A percentile compares a stretch with the other conserved stretches of the same genome.
phyloP scores from a whole-genome alignment of 2,329 filamentous ascomycete species.

The Nigrospora sphaerica region DNA sequence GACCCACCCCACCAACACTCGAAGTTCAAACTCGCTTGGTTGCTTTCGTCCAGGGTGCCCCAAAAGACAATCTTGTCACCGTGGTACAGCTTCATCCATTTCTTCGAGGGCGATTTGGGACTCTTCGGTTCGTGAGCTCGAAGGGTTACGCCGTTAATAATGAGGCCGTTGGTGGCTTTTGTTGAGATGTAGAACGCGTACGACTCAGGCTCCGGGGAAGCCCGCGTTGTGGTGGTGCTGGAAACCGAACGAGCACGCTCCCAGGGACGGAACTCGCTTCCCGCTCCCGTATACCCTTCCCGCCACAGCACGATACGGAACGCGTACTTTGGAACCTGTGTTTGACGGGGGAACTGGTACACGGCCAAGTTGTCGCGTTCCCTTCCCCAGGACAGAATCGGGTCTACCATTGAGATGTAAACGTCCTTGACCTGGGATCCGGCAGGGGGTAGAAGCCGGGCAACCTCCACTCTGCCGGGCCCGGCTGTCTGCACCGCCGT shows the following conservation, averaged over 20 bases:
- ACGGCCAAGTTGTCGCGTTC: slow-evolving; percentile 59
- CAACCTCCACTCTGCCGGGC: neutral
- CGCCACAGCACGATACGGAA: slow-evolving; percentile 73
- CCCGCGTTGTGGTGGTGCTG: slow-evolving; percentile 26
- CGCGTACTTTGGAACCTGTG: slow-evolving; percentile 72
- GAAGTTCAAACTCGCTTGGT: slow-evolving; percentile 40
- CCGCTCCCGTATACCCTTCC: slow-evolving; percentile 52
- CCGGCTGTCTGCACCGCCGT: slow-evolving; percentile 25
- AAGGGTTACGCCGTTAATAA: slow-evolving; percentile 66
- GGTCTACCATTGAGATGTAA: slow-evolving; percentile 57
- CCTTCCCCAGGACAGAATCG: slow-evolving; percentile 73
- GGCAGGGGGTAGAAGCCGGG: slow-evolving; percentile 10
- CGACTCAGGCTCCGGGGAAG: slow-evolving; percentile 34
- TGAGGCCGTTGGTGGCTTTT: slow-evolving; percentile 68
- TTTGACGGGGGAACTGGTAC: slow-evolving; percentile 56
- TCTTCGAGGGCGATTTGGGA: slow-evolving; percentile 44
- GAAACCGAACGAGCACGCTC: slow-evolving; percentile 38
- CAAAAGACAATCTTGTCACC: slow-evolving; percentile 74
- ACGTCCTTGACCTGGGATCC: slow-evolving; percentile 60
- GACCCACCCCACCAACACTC: slow-evolving; percentile 52
- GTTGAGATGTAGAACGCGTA: slow-evolving; percentile 72
- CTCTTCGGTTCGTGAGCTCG: slow-evolving; percentile 47
- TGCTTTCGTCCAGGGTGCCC: slow-evolving; percentile 34
- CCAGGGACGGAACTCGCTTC: slow-evolving; percentile 44
- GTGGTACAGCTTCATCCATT: slow-evolving; percentile 65